Conservation (phyloP, 1,284 basidiomycete genomes). For the Neotropicomus parvogracilis region DNA sequence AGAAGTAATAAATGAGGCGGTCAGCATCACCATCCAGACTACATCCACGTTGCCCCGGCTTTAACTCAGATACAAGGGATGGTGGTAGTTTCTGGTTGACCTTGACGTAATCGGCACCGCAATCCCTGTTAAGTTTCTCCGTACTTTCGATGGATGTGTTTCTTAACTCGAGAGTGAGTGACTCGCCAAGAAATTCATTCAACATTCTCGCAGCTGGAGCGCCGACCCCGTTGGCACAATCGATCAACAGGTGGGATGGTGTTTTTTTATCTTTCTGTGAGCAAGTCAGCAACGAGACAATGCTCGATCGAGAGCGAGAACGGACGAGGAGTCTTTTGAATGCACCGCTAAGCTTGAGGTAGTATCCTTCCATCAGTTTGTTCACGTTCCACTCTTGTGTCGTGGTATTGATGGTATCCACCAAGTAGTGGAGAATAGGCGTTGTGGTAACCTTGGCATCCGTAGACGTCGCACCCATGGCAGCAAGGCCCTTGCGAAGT, state of each 20-base stretch:
- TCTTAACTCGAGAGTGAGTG: slow-evolving; percentile 55
- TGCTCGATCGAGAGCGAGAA: slow-evolving; percentile 13
- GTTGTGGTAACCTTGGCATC: slow-evolving; percentile 88
- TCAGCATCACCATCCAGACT: slow-evolving; percentile 98
- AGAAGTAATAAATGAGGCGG: slow-evolving; percentile 93
- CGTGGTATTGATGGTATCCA: slow-evolving; percentile 85
- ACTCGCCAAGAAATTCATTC: slow-evolving; percentile 50
- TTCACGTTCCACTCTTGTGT: slow-evolving; percentile 77
- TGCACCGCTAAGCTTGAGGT: slow-evolving; percentile 78
- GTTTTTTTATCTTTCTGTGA: slow-evolving; percentile 58
- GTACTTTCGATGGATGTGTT: slow-evolving; percentile 66
- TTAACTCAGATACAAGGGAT: slow-evolving; percentile 56
- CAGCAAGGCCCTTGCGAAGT: slow-evolving; percentile 79
- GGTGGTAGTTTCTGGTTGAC: slow-evolving; percentile 84
- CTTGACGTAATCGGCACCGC: slow-evolving; percentile 98
- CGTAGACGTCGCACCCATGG: slow-evolving; percentile 61
- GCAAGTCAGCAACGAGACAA: slow-evolving; percentile 8
- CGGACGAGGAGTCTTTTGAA: slow-evolving; percentile 87
- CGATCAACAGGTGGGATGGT: slow-evolving; percentile 70
- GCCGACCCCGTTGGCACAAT: slow-evolving; percentile 98
- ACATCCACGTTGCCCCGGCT: slow-evolving; percentile 78
- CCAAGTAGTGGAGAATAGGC: slow-evolving; percentile 94
- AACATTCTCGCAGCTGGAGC: slow-evolving; percentile 67
- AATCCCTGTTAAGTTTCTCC: slow-evolving; percentile 81
- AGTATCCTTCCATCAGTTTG: slow-evolving; percentile 85